Evolutionary conservation across 2,329 filamentous ascomycete species (phyloP).

Genomic region (Talaromyces sp.): DNA sequence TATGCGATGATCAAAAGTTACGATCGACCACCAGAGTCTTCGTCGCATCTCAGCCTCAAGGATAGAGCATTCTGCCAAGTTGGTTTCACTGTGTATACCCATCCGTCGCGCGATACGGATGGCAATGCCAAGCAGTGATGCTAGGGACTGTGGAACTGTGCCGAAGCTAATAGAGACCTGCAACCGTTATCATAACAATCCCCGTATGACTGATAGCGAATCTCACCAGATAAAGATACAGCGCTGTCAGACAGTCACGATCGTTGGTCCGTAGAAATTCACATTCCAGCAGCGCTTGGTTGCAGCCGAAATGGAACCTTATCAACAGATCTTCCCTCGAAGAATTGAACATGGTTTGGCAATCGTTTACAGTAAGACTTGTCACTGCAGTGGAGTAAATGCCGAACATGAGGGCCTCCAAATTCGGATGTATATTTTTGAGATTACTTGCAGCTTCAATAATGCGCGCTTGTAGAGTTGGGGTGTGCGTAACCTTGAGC

Average conservation of each 20-base stretch:
- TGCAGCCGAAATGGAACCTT: slow-evolving; percentile 45
- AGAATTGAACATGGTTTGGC: slow-evolving; percentile 38
- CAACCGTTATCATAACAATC: slow-evolving; percentile 21
- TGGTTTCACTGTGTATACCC: slow-evolving; percentile 64
- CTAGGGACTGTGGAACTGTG: slow-evolving; percentile 58
- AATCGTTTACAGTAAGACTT: slow-evolving; percentile 57
- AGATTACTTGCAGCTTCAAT: slow-evolving; percentile 60
- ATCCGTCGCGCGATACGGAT: slow-evolving; percentile 66
- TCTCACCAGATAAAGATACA: slow-evolving; percentile 54
- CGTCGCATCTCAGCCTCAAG: slow-evolving; percentile 68
- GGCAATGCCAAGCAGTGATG: slow-evolving; percentile 62
- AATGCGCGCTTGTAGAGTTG: slow-evolving; percentile 62
- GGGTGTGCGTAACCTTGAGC: slow-evolving; percentile 65
- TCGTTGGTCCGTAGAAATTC: slow-evolving; percentile 42
- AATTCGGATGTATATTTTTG: slow-evolving; percentile 52
- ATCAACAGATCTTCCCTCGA: slow-evolving; percentile 39
- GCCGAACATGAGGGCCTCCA: slow-evolving; percentile 67
- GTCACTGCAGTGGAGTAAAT: slow-evolving; percentile 63
- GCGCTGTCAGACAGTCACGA: slow-evolving; percentile 49
- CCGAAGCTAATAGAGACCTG: slow-evolving; percentile 57
- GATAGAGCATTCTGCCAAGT: slow-evolving; percentile 43
- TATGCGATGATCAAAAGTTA: slow-evolving; percentile 66
- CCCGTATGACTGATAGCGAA: not conserved
- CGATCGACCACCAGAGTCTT: slow-evolving; percentile 69
- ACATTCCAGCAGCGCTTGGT: slow-evolving; percentile 47